A percentile compares a stretch with the other conserved stretches of the same genome.
phyloP scores from a whole-genome alignment of 192 early-diverging fungal species.

The Coemansia sp. region DNA sequence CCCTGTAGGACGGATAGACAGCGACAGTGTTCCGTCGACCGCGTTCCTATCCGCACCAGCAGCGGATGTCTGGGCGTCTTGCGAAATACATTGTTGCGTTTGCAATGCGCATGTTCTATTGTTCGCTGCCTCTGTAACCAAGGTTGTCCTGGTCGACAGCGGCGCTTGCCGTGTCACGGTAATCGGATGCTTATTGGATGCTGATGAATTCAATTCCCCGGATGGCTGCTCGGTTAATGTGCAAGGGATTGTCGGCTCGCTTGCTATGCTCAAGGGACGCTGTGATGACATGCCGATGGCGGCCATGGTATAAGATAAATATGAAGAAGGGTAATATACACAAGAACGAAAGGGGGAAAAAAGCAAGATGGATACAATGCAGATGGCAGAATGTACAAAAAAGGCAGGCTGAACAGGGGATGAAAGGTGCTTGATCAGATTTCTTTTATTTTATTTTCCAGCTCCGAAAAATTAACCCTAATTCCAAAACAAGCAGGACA shows the following conservation, averaged over 20 bases:
- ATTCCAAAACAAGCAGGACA: background rate
- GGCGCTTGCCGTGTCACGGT: background rate
- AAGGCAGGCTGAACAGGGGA: background rate
- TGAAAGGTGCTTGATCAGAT: background rate
- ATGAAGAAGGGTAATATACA: background rate
- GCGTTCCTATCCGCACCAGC: slow-evolving; percentile 15
- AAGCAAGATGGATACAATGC: background rate
- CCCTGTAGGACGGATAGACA: slow-evolving; percentile 40
- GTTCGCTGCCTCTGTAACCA: slow-evolving; percentile 16
- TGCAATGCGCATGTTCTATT: slow-evolving; percentile 2
- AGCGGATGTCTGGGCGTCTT: background rate
- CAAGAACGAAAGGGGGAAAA: background rate
- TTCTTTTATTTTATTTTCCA: background rate
- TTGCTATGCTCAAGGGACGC: background rate
- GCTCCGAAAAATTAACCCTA: background rate
- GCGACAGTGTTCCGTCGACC: slow-evolving; percentile 41
- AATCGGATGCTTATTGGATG: background rate
- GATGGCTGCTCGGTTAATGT: background rate
- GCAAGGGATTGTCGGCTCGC: background rate
- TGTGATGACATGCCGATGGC: background rate
- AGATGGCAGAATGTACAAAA: no score
- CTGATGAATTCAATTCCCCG: background rate
- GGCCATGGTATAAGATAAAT: background rate
- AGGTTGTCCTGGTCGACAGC: slow-evolving; percentile 16
- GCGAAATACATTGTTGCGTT: background rate